These are phyloP conservation scores for Acidomyces sp. DNA, from an alignment of 495 filamentous ascomycete genomes.

Conservation along the genomic window DNA sequence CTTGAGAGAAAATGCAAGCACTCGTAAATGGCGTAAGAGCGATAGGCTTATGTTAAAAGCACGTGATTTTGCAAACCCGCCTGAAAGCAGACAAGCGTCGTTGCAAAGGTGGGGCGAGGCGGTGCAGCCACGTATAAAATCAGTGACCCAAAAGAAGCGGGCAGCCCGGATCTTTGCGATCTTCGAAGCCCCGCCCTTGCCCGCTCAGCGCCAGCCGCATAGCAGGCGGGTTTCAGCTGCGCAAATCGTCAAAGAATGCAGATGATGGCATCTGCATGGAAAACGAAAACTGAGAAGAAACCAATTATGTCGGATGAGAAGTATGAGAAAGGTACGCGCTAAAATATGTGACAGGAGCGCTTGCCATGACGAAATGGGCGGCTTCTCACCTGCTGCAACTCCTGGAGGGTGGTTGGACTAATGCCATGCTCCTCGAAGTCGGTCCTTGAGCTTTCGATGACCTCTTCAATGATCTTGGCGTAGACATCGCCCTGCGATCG, in stretches of 20 bases:
- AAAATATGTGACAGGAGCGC: no score
- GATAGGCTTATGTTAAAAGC: no score
- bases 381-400: conserved; percentile 58
- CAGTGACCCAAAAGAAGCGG: conserved; percentile 15
- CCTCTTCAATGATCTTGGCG: conserved; percentile 78
- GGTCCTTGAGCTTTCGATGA: conserved; percentile 72
- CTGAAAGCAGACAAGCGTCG: conserved; percentile 16
- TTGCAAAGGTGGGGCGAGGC: conserved; percentile 6
- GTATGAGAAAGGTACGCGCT: no score
- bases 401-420: conserved; percentile 67
- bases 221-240: neutral
- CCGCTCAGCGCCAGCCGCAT: conserved; percentile 3
- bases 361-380: neutral
- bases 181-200: conserved; percentile 14
- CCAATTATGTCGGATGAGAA: neutral
- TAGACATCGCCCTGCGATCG: conserved; percentile 61
- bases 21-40: no score
- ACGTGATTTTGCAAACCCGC: no score
- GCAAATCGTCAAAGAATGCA: no score
- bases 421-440: conserved; percentile 97
- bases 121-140: conserved; percentile 18
- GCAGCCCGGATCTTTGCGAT: conserved; percentile 11
- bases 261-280: neutral
- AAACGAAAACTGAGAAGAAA: neutral
- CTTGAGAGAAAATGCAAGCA: no score